These are phyloP conservation scores for Sarocladium brachiariae DNA, from an alignment of 2,329 filamentous ascomycete genomes.

Conservation along the genomic window DNA sequence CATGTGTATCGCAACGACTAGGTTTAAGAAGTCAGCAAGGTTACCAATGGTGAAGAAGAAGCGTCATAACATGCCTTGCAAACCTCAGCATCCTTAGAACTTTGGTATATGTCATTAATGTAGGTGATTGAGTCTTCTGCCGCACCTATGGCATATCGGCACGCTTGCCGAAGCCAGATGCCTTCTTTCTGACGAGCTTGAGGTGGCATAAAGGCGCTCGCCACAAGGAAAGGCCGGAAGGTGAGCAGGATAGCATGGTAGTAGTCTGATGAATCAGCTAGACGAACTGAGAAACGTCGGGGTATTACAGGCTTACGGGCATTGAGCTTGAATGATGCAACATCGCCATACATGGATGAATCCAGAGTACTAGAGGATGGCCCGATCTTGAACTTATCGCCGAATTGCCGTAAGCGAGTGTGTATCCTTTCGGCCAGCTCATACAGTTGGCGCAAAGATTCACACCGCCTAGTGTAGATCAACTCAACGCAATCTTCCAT, in stretches of 20 bases:
- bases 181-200: constrained; percentile 1
- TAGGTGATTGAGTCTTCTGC: not conserved
- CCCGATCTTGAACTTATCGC: not conserved
- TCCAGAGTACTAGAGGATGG: constrained; percentile 1
- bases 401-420: not conserved
- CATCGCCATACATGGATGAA: not conserved
- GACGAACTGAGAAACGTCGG: no score
- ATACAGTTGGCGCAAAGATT: constrained; percentile 1
- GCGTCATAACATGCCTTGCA: not conserved
- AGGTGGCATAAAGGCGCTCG: not conserved
- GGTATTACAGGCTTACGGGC: not conserved
- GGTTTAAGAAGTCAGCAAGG: not conserved
- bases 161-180: constrained; percentile 1
- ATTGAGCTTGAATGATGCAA: not conserved
- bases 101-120: not conserved
- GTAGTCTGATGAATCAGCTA: not conserved
- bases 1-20: not conserved
- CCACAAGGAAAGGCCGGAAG: not conserved
- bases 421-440: not conserved
- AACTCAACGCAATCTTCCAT: constrained; percentile 4
- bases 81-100: not conserved
- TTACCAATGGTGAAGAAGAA: not conserved
- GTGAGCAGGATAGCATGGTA: constrained; percentile 5
- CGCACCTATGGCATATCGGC: not conserved
- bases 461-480: constrained; percentile 3